A percentile compares a stretch with the other conserved stretches of the same genome.
These are phyloP conservation scores for Stachybotrys echinatus DNA, from an alignment of 2,329 filamentous ascomycete species.

Conservation along the genomic window DNA sequence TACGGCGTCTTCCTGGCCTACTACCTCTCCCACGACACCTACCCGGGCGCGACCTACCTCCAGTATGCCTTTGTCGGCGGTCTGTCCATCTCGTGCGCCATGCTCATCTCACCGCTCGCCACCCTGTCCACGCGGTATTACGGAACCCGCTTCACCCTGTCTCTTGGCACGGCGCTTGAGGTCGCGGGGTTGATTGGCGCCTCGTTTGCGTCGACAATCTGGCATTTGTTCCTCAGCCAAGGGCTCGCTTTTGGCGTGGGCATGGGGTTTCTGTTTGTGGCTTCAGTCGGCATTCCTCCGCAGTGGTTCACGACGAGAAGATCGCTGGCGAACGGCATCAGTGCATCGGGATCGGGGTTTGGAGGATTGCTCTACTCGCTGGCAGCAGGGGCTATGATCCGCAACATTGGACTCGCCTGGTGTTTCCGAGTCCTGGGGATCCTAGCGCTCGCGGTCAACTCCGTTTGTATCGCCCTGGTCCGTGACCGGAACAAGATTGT, in stretches of 20 bases:
- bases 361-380: constrained; percentile 64
- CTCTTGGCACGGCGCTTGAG: constrained; percentile 58
- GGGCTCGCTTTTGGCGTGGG: constrained; percentile 66
- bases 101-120: constrained; percentile 61
- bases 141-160: constrained; percentile 57
- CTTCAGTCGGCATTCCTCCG: constrained; percentile 54
- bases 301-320: constrained; percentile 63
- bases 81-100: constrained; percentile 31
- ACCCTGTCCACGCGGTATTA: constrained; percentile 51
- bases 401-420: constrained; percentile 42
- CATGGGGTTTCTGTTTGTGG: constrained; percentile 67
- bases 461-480: constrained; percentile 51
- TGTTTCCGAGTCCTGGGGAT: constrained; percentile 43
- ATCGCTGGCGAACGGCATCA: constrained; percentile 59
- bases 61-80: constrained; percentile 66
- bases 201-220: constrained; percentile 59
- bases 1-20: constrained; percentile 45
- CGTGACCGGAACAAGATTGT: constrained; percentile 62
- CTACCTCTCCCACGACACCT: constrained; percentile 49
- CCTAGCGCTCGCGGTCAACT: constrained; percentile 53
- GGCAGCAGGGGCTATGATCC: constrained; percentile 57
- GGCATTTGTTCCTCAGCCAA: constrained; percentile 69
- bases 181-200: constrained; percentile 59
- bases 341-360: constrained; percentile 59
- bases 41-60: constrained; percentile 54